Evolutionary conservation across 371 early-diverging fungal genomes (phyloP), one percentile per base, ranked within the genome.

Genomic region (Mucor irregularis): DNA sequence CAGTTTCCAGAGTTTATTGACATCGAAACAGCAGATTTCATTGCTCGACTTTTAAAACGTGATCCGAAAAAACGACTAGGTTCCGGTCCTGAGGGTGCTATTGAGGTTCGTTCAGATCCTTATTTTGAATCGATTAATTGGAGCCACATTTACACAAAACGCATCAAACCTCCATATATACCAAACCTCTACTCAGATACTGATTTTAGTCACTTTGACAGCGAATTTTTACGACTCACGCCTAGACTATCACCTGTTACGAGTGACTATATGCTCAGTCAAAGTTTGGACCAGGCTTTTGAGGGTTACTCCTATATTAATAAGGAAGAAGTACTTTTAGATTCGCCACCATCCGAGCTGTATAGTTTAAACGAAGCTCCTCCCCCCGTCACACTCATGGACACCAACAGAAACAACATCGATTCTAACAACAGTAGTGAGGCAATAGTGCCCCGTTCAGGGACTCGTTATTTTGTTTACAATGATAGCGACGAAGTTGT

Each of bases 11-110:
- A 64, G 16, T 80, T 79, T 16, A 76, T 86, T 46, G 80, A 87
- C 31, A 69, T 65, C 5, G 61, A 68, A 24, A 84, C 90, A 2
- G 78, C 76, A 19, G 61, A 60, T 26, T 74, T 90, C 19, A 76
- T 88, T 16, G 71, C 63, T 17, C 84, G 85, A 35, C 66, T 91
- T 2, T 67, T 91, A 0, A 81, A 87, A 28, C 81, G 90, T 9
- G 81, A 89, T 46, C 90, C 91, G 7, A 53, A 62, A n/a, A 38
- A 57, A 8, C 83, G 93, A 5, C 73, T 91, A 22, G 90, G 89
- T 24, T 52, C 58, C 34, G 80, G 69, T 17, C 49, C 74, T 3
- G 67, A 76, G 5, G 64, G 63, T 14, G 84, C 82, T 11, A 69
- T 78, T 0, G 53, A 57, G 2, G 79, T 91, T 28, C 85, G 86